Evolutionary conservation across 495 filamentous ascomycete species (phyloP), one percentile per base, ranked within the genome.

Genomic region (Lasiosphaeria hispida): DNA sequence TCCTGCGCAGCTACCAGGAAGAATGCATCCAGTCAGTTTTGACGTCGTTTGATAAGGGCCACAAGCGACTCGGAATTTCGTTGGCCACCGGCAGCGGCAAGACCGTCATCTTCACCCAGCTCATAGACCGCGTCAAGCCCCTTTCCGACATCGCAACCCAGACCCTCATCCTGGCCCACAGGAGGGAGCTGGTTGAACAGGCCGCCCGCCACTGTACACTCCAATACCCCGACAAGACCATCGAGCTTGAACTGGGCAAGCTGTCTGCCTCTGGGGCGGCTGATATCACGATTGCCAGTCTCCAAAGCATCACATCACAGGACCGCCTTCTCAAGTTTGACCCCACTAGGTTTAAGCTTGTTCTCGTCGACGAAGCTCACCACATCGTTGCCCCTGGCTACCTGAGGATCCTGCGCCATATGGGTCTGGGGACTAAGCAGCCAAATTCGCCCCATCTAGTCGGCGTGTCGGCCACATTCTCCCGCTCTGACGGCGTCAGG

Each of bases 311-410:
- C 43, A 80, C 77, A 0, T 92, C 87, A 3, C 78, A 81, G 13
- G 85, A 91, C 45, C 81, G 94, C 30, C 79, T 97, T 11, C 48
- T 64, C 35, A 97, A 96, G 61, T 97, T 91, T 63, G 85, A 96
- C 57, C 89, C 92, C 0, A 70, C 58, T 1, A 72, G 72, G 17
- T 97, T 93, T 78, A 99, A 99, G 69, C 83, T 99, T 0, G 73
- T 99, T 2, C 79, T 99, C 11, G 93, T 99, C 7, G 94, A 99
- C 63, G 94, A 99, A 69, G 93, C 91, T n/a, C 94, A 99, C 73
- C 94, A 97, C 72, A 96, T 97, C 48, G 92, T 96, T 35, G 88
- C 93, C 5, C 76, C 81, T 7, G 81, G 82, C 36, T 99, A 97
- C 66, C 75, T 93, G 58, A 79, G 75, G 33, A 80, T 82, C 2